phyloP scores from a whole-genome alignment of 2,329 filamentous ascomycete species.

The Gnomoniopsis sp. region DNA sequence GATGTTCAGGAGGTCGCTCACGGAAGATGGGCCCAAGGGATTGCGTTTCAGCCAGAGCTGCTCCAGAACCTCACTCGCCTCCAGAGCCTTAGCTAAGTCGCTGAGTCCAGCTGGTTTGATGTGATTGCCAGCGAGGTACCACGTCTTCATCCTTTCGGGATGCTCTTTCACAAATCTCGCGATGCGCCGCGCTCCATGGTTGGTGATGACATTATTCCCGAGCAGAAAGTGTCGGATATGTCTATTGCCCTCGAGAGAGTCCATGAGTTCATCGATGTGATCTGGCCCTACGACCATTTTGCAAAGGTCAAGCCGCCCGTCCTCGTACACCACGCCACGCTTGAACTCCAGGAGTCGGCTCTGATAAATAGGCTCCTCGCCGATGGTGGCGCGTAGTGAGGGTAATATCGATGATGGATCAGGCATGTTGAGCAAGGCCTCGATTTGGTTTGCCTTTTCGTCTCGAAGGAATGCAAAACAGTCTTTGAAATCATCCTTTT shows the following conservation, averaged over 20 bases:
- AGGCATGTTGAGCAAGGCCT: not conserved
- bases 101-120: conserved; percentile 41
- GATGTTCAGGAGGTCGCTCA: conserved; percentile 39
- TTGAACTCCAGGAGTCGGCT: conserved; percentile 33
- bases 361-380: conserved; percentile 34
- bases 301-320: conserved; percentile 52
- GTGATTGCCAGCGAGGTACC: conserved; percentile 54
- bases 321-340: conserved; percentile 43
- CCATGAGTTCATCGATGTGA: conserved; percentile 47
- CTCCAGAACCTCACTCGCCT: conserved; percentile 39
- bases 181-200: conserved; percentile 42
- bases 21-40: conserved; percentile 39
- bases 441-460: not conserved
- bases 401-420: not conserved
- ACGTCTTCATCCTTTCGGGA: conserved; percentile 48
- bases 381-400: not conserved
- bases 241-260: conserved; percentile 42
- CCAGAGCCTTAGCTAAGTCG: conserved; percentile 41
- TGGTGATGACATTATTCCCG: conserved; percentile 53
- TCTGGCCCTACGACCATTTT: conserved; percentile 52
- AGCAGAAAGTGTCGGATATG: conserved; percentile 50
- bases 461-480: not conserved
- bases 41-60: conserved; percentile 55
- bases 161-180: conserved; percentile 41
- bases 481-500: not conserved